Conservation (phyloP, 306 rosid species). For the Vachellia pachyceras region DNA sequence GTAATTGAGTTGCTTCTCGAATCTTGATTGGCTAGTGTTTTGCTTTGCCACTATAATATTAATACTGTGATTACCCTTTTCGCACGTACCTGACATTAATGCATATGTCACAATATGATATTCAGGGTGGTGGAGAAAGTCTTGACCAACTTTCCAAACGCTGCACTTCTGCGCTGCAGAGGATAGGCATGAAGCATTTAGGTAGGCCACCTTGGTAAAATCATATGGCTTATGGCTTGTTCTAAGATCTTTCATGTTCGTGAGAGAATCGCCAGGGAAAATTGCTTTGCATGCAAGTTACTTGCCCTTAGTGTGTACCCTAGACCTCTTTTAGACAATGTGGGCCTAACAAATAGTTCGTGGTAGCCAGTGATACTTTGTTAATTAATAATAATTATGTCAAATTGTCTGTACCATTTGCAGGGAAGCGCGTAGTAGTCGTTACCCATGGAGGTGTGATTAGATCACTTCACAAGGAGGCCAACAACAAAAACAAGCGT, state of each 20-base stretch:
- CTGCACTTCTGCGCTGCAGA: constrained; percentile 67
- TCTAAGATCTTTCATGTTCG: constrained; percentile 21
- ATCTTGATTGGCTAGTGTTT: background rate
- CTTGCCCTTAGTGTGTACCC: background rate
- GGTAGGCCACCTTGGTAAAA: constrained; percentile 49
- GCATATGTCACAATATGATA: constrained; percentile 16
- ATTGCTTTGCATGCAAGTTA: constrained; percentile 27
- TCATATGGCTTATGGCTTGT: constrained; percentile 17
- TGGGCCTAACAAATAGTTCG: background rate
- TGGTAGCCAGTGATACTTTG: background rate
- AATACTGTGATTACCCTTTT: constrained; percentile 7
- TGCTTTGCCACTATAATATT: constrained; percentile 2
- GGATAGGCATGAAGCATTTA: constrained; percentile 72
- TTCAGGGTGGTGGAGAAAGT: constrained; percentile 98
- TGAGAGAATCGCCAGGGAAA: constrained; percentile 12
- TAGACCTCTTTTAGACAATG: constrained; percentile 10
- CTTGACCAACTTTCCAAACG: constrained; percentile 76
- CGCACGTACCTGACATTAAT: constrained; percentile 32
- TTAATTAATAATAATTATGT: constrained; percentile 21
- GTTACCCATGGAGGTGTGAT: constrained; percentile 85
- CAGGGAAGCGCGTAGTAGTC: constrained; percentile 74
- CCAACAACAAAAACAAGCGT: constrained; percentile 50
- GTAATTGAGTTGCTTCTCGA: constrained; percentile 16
- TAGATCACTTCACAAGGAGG: constrained; percentile 59
- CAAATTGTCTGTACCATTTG: constrained; percentile 33